Conservation (phyloP, 2,329 filamentous ascomycete genomes). For the Blastomyces emzantsi region DNA sequence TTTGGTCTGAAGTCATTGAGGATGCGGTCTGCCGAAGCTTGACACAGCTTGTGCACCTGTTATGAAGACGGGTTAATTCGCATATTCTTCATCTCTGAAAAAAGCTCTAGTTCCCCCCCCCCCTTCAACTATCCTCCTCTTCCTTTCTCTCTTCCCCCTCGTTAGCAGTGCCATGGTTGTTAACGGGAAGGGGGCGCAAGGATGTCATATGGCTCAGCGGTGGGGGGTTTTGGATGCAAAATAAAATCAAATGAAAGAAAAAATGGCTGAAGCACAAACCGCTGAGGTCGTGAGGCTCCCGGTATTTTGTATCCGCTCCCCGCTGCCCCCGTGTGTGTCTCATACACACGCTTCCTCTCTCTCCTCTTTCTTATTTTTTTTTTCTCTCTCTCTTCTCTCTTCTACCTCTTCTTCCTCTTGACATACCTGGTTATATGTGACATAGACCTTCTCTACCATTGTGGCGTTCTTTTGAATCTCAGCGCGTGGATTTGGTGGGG, state of each 20-base stretch:
- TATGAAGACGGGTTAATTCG: slow-evolving; percentile 12
- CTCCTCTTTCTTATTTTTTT: not conserved
- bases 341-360: not conserved
- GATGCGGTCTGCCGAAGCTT: slow-evolving; percentile 71
- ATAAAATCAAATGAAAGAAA: no score
- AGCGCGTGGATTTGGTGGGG: not conserved
- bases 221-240: not conserved
- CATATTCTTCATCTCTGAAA: slow-evolving; percentile 8
- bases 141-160: not conserved
- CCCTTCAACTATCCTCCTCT: not conserved
- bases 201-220: not conserved
- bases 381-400: not conserved
- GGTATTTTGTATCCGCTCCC: not conserved
- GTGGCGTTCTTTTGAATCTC: slow-evolving; percentile 28
- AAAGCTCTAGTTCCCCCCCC: not conserved
- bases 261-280: slow-evolving; percentile 1
- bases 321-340: not conserved
- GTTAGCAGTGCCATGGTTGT: not conserved
- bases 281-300: not conserved
- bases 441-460: slow-evolving; percentile 79
- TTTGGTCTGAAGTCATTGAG: slow-evolving; percentile 81
- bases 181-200: not conserved
- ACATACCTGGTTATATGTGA: slow-evolving; percentile 83
- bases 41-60: slow-evolving; percentile 95
- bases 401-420: not conserved